Percentiles rank a stretch among this genome's conserved stretches.
These are phyloP conservation scores for Bjerkandera adusta DNA, from an alignment of 1,284 basidiomycete genomes.

Conservation along the genomic window DNA sequence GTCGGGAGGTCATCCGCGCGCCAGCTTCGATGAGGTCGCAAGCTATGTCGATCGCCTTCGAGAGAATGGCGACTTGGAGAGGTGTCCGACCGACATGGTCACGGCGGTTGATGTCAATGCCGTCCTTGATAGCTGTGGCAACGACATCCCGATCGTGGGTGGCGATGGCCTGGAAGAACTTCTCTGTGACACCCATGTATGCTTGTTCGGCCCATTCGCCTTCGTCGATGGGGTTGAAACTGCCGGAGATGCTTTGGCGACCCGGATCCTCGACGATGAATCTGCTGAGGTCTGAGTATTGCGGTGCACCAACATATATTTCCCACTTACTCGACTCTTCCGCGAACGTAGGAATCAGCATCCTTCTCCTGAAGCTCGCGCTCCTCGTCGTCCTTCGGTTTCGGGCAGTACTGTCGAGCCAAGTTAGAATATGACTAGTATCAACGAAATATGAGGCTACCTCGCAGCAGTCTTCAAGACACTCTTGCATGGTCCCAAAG, in stretches of 20 bases:
- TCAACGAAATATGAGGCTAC: slow-evolving; percentile 27
- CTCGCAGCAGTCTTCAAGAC: slow-evolving; percentile 59
- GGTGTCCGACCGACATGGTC: slow-evolving; percentile 59
- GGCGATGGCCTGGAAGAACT: slow-evolving; percentile 53
- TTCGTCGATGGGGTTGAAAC: slow-evolving; percentile 64
- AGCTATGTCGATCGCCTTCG: slow-evolving; percentile 42
- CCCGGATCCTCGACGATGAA: slow-evolving; percentile 60
- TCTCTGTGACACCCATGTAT: slow-evolving; percentile 50
- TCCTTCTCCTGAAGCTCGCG: slow-evolving; percentile 46
- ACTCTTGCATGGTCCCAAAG: slow-evolving; percentile 56
- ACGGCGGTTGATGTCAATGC: slow-evolving; percentile 45
- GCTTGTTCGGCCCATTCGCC: slow-evolving; percentile 62
- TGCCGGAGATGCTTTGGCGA: slow-evolving; percentile 57
- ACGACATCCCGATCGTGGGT: slow-evolving; percentile 39
- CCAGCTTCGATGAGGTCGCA: slow-evolving; percentile 50
- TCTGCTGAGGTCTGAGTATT: slow-evolving; percentile 25
- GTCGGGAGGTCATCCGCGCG: slow-evolving; percentile 49
- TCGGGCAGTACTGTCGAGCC: slow-evolving; percentile 50
- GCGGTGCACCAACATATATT: not conserved
- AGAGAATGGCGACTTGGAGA: slow-evolving; percentile 52
- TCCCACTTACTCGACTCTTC: slow-evolving; percentile 43
- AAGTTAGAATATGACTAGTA: not conserved
- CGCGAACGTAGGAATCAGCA: slow-evolving; percentile 50
- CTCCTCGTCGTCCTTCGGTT: slow-evolving; percentile 51
- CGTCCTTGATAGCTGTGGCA: slow-evolving; percentile 37